These are phyloP conservation scores for Litsea cubeba DNA, from an alignment of 164 flowering plant genomes.

Conservation along the genomic window DNA sequence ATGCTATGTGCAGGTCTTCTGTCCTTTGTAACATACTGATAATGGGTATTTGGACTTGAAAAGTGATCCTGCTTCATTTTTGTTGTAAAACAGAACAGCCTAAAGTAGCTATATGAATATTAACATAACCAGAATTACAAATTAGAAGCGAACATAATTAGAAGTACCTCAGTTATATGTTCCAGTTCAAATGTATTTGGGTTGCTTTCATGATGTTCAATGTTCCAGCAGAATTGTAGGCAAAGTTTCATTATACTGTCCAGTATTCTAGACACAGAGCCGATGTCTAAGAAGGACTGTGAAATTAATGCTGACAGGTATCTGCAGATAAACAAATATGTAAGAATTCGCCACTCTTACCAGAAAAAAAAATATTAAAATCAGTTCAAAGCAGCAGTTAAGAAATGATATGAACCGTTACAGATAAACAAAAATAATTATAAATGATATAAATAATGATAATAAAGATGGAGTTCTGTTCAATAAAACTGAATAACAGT, in stretches of 20 bases:
- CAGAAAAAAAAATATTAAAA: neutral
- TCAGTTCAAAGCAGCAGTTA: neutral
- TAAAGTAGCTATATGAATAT: neutral
- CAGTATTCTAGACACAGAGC: constrained; percentile 90
- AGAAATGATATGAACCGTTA: neutral
- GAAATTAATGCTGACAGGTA: constrained; percentile 92
- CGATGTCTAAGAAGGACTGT: constrained; percentile 96
- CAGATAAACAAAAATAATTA: too few species aligned
- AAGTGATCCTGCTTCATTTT: neutral
- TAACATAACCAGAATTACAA: neutral
- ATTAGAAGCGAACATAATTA: neutral
- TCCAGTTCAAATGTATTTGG: constrained; percentile 66
- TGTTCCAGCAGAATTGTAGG: constrained; percentile 89
- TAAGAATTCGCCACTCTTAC: constrained; percentile 3
- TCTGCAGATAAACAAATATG: constrained; percentile 37
- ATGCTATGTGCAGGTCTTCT: neutral
- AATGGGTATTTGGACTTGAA: neutral
- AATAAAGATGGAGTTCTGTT: too few species aligned
- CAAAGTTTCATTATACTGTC: constrained; percentile 96
- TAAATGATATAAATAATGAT: too few species aligned
- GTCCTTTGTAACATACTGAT: neutral
- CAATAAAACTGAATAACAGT: too few species aligned
- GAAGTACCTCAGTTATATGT: constrained; percentile 72
- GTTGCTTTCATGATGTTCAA: constrained; percentile 67
- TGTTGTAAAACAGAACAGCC: neutral